Percentiles rank a stretch among this genome's conserved stretches.
These are phyloP conservation scores for Chrysanthemum makinoi DNA, from an alignment of 129 eudicot species.

Conservation along the genomic window DNA sequence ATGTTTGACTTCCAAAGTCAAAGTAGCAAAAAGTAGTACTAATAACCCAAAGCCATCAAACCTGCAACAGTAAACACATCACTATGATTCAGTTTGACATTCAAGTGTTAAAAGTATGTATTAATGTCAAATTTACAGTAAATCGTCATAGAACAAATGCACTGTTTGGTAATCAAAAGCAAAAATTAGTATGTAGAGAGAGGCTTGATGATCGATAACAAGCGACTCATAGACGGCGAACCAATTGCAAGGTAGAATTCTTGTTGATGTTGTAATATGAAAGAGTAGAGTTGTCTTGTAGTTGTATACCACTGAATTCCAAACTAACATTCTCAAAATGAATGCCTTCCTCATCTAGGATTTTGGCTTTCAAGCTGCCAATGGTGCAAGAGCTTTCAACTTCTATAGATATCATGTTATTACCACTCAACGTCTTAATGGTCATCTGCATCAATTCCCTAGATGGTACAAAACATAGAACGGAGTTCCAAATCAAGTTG, in stretches of 20 bases:
- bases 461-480: background rate
- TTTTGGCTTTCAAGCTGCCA: background rate
- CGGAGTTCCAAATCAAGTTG: conserved; percentile 13
- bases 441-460: too few relatives aligned
- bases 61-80: too few relatives aligned
- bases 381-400: conserved; percentile 5
- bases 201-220: too few relatives aligned
- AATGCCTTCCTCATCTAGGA: background rate
- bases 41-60: too few relatives aligned
- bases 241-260: conserved; percentile 13
- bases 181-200: too few relatives aligned
- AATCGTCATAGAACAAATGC: too few relatives aligned
- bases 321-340: background rate
- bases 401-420: conserved; percentile 1
- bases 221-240: background rate
- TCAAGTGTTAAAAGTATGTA: too few relatives aligned
- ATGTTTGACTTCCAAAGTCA: too few relatives aligned
- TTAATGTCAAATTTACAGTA: too few relatives aligned
- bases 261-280: conserved; percentile 8
- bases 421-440: background rate
- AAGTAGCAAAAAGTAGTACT: too few relatives aligned
- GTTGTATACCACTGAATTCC: background rate
- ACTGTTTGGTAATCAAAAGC: too few relatives aligned
- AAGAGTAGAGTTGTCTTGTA: conserved; percentile 1
- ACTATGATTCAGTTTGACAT: too few relatives aligned